Percentiles rank a stretch among this genome's conserved stretches.
Conservation (phyloP, 192 early-diverging fungal species). For the Backusella circina region DNA sequence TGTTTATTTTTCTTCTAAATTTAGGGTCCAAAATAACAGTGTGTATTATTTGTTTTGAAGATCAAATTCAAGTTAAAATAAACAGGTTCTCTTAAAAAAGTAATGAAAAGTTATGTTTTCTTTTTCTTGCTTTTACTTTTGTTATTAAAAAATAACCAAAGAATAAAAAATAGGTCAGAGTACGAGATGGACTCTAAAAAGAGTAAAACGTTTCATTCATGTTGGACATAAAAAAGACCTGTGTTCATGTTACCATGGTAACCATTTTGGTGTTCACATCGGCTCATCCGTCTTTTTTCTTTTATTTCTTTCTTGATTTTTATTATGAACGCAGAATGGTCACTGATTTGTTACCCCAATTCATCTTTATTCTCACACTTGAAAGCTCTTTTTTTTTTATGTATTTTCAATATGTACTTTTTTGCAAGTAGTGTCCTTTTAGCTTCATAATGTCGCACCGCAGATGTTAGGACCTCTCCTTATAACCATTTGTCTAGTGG, state of each 20-base stretch:
- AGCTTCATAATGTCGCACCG: neutral
- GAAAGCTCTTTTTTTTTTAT: neutral
- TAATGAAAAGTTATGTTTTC: neutral
- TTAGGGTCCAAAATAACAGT: neutral
- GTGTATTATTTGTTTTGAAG: slow-evolving; percentile 1
- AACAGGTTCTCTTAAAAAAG: neutral
- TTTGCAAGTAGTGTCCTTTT: neutral
- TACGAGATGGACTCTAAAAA: neutral
- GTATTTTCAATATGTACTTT: neutral
- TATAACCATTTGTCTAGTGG: neutral
- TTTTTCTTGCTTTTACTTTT: neutral
- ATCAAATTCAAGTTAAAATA: neutral
- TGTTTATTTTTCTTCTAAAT: neutral
- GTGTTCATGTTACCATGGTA: neutral
- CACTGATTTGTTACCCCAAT: neutral
- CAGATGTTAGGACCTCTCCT: neutral
- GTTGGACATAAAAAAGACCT: neutral
- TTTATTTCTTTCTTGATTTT: neutral
- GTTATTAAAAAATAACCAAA: neutral
- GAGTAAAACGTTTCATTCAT: neutral
- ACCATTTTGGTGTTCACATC: neutral
- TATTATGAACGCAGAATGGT: neutral
- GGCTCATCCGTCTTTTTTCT: neutral
- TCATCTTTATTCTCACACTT: neutral
- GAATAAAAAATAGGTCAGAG: neutral